Base-by-base conservation (phyloP, 305 asterid species). In the Euphrasia arctica region DNA sequence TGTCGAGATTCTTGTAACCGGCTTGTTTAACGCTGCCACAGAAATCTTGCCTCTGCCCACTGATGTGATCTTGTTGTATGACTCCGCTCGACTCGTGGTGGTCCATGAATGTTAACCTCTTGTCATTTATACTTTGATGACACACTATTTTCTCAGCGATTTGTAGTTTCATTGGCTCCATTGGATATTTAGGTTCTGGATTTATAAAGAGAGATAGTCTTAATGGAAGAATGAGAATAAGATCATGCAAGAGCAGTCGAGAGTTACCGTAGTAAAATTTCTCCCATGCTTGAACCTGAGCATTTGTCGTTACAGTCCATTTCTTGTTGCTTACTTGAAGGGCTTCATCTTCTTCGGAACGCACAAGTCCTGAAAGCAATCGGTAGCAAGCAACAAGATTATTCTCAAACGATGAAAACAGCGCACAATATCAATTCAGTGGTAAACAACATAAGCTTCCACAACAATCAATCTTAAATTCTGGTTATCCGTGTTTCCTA, bases 11-110 rank as follows among this genome's bases (percentile, higher is more conserved):
- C 74, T 54, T 72, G 54, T 71, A 82, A 54, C 82, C 82, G 27
- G 79, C 95, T 76, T 75, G 85, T 66, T 87, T 87, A 47, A 92
- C 82, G 86, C 97, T 90, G 65, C 96, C 97, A 65, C 97, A 90
- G 10, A 95, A 90, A 78, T 90, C 95, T 80, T 83, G 95, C 78
- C 83, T 83, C 32, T 73, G 82, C 71, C 95, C 97, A 63, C 93
- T 86, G 64, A 87, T 95, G 48, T 75, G 89, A 76, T 87, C 97
- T 69, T 85, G 34, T 31, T 31, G 95, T 68, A 85, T 65, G 54
- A 84, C 82, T 58, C 87, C 88, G 22, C 89, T 88, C 5, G 34
- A 31, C 34, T 2, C 34, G 5, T 31, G 34, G 34, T 31, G 34
- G 34, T 31, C 34, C 29, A 88, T 85, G 56, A 68, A 76, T 58